Evolutionary conservation across 1,284 basidiomycete species (phyloP).

Genomic region (Puccinia triticina): DNA sequence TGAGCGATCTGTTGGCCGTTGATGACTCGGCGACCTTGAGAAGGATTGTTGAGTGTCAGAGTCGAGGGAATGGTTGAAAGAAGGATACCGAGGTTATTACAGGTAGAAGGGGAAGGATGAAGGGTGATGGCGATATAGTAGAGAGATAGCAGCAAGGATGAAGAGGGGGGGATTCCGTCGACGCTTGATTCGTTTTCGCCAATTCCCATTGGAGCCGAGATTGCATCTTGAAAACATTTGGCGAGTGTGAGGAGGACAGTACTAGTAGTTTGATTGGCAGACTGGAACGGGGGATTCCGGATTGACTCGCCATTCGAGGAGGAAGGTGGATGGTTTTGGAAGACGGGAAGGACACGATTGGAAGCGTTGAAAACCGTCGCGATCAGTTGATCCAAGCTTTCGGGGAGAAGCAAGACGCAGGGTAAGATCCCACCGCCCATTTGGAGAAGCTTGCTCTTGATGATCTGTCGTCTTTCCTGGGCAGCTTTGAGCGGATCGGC

Average conservation of each 20-base stretch:
- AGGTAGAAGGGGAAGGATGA: slow-evolving; percentile 66
- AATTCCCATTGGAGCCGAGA: slow-evolving; percentile 54
- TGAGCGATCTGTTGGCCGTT: slow-evolving; percentile 64
- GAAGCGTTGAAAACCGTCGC: slow-evolving; percentile 61
- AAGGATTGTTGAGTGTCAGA: slow-evolving; percentile 57
- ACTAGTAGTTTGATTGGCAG: slow-evolving; percentile 63
- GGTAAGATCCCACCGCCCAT: slow-evolving; percentile 63
- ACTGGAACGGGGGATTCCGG: slow-evolving; percentile 57
- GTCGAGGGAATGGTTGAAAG: slow-evolving; percentile 64
- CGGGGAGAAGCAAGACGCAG: slow-evolving; percentile 64
- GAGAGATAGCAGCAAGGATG: slow-evolving; percentile 65
- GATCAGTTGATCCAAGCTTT: slow-evolving; percentile 62
- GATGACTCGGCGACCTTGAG: slow-evolving; percentile 57
- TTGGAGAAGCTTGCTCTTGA: slow-evolving; percentile 60
- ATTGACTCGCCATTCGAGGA: slow-evolving; percentile 54
- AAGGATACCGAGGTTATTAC: slow-evolving; percentile 69
- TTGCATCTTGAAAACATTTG: slow-evolving; percentile 66
- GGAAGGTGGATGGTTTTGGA: slow-evolving; percentile 55
- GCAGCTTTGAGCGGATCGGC: slow-evolving; percentile 60
- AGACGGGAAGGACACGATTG: slow-evolving; percentile 50
- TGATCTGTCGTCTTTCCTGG: slow-evolving; percentile 59
- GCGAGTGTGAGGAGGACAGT: slow-evolving; percentile 67
- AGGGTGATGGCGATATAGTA: slow-evolving; percentile 68
- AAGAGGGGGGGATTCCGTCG: slow-evolving; percentile 63
- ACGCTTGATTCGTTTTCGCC: slow-evolving; percentile 55